A percentile compares a stretch with the other conserved stretches of the same genome.
phyloP scores from a whole-genome alignment of 2,329 filamentous ascomycete genomes.

The Triangularia setosa region DNA sequence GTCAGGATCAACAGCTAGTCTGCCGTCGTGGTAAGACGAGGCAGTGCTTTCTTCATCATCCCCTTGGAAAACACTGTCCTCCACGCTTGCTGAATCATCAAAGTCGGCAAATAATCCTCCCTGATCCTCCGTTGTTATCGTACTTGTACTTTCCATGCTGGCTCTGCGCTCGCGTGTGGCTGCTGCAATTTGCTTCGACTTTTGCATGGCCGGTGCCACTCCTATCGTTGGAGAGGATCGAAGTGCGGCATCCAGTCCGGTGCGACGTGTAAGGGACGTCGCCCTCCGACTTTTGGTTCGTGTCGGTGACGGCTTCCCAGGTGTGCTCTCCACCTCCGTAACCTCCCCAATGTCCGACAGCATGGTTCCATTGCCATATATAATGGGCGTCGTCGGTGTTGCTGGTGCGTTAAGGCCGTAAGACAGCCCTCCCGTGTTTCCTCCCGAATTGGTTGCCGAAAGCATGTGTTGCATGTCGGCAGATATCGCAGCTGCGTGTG shows the following conservation, averaged over 20 bases:
- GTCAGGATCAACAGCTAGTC: conserved; percentile 31
- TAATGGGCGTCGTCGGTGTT: conserved; percentile 58
- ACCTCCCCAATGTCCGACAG: conserved; percentile 61
- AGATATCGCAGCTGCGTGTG: conserved; percentile 33
- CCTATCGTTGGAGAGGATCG: conserved; percentile 46
- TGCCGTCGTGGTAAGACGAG: conserved; percentile 50
- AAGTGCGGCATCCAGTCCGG: conserved; percentile 34
- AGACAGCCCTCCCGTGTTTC: conserved; percentile 27
- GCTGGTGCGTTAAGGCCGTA: conserved; percentile 39
- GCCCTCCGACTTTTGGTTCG: conserved; percentile 34
- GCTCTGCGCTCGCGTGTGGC: conserved; percentile 46
- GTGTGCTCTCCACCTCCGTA: conserved; percentile 49
- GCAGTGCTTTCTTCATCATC: conserved; percentile 65
- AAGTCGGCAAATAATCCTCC: conserved; percentile 54
- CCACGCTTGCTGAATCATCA: conserved; percentile 58
- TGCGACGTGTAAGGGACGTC: conserved; percentile 26
- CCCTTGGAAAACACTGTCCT: conserved; percentile 62
- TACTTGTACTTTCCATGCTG: conserved; percentile 60
- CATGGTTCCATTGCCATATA: conserved; percentile 67
- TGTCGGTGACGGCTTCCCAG: conserved; percentile 39
- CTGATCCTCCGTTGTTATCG: conserved; percentile 51
- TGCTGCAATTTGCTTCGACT: conserved; percentile 35
- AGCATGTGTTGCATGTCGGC: conserved; percentile 42
- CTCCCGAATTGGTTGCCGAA: conserved; percentile 25
- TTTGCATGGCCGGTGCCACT: conserved; percentile 41